These are phyloP conservation scores for Phylloporus scabripes DNA, from an alignment of 768 basidiomycete species.

Conservation along the genomic window DNA sequence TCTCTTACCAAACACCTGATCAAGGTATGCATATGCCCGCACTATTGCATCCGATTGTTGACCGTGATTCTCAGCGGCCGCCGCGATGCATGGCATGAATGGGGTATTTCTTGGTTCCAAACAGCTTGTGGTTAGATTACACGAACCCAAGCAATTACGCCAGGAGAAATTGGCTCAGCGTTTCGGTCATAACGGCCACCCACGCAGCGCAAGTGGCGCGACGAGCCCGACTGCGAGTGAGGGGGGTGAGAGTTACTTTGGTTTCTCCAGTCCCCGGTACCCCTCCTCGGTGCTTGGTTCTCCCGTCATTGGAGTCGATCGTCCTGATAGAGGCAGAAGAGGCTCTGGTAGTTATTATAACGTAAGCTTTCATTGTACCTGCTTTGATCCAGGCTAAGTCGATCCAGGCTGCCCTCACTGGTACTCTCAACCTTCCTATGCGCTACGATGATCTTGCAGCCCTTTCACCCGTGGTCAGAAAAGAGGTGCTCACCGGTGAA, in stretches of 20 bases:
- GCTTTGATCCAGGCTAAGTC: constrained; percentile 3
- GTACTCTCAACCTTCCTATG: constrained; percentile 77
- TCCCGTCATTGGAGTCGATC: constrained; percentile 52
- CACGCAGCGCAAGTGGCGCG: constrained; percentile 74
- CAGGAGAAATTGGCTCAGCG: constrained; percentile 84
- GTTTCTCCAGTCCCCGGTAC: constrained; percentile 71
- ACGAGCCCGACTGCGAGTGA: constrained; percentile 83
- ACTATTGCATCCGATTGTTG: background rate
- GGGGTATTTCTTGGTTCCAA: constrained; percentile 65
- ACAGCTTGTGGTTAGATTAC: constrained; percentile 78
- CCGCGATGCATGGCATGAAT: constrained; percentile 80
- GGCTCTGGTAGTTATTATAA: constrained; percentile 87
- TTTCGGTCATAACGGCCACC: constrained; percentile 77
- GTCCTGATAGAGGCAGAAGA: constrained; percentile 59
- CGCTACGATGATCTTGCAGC: constrained; percentile 81
- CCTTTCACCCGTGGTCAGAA: constrained; percentile 81
- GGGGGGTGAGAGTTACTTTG: constrained; percentile 67
- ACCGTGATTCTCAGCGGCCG: constrained; percentile 43
- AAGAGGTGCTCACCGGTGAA: constrained; percentile 81
- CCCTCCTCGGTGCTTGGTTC: constrained; percentile 47
- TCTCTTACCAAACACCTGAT: constrained; percentile 77
- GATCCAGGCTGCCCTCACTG: constrained; percentile 69
- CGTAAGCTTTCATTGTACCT: constrained; percentile 35
- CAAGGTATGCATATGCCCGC: constrained; percentile 48
- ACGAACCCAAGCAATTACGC: constrained; percentile 88